Base-by-base conservation (phyloP, 352 stramenopile species). In the Phytophthora crassamura region DNA sequence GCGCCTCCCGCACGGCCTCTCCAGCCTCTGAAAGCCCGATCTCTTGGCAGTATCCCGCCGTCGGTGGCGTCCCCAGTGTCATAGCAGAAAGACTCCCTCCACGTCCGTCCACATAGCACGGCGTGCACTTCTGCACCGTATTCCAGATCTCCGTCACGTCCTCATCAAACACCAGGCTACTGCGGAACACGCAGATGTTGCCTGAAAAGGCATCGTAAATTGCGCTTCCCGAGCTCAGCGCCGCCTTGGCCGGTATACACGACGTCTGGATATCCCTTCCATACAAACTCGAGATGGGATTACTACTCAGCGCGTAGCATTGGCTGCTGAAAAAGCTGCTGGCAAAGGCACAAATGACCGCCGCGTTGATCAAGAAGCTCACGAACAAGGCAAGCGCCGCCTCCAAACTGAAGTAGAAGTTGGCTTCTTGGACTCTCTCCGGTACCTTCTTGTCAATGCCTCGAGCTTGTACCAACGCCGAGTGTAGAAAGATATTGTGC, bases 401-500 rank as follows among this genome's bases (percentile, higher is more conserved):
- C 53, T 98, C 94, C 56, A 97, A 78, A 1, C 82, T 84, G 56
- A 93, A 97, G 61, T 96, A 98, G 38, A 84, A 88, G 51, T 86
- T 93, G 25, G 87, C 82, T 32, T 94, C 69, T 9, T 78, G 66
- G 14, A 93, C 69, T 12, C 45, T 47, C 30, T 32, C 36, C 22
- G 18, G 81, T 40, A 65, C 47, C 7, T 34, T 56, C 6, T 42
- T 46, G 30, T 80, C 46, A 22, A 82, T 64, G 1, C 59, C 59
- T 4, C 80, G 71, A 11, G 77, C 71, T 20, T 85, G 88, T 18
- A 98, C 88, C 3, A 98, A 75, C 14, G 86, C 95, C 10, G 91
- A 97, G 65, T 98, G 95, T 20, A 98, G 75, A 56, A 97, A 98
- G 11, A 98, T 74, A 59, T 98, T 98, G 76, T 98, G 93, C 0